These are phyloP conservation scores for Cladophialophora yegresii DNA, from an alignment of 2,329 filamentous ascomycete species.

Conservation along the genomic window DNA sequence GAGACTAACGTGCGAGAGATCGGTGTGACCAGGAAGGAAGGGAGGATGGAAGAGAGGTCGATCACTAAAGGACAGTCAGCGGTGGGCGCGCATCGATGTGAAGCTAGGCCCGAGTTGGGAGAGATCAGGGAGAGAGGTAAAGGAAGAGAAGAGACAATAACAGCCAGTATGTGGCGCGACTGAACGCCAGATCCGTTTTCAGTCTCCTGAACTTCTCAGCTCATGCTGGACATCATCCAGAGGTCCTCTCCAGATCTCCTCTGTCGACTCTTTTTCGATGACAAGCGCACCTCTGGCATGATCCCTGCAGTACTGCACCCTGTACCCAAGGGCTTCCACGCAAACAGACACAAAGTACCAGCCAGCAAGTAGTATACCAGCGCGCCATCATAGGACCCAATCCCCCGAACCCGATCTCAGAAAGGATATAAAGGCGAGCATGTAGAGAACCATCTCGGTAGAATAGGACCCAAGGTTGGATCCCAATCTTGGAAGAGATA, in stretches of 20 bases:
- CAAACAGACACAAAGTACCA: not conserved
- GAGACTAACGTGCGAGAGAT: conserved; percentile 55
- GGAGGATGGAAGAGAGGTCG: conserved; percentile 63
- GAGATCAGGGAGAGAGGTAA: not conserved
- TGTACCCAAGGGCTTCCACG: not conserved
- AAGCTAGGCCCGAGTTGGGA: not conserved
- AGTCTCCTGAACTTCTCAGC: too few relatives aligned
- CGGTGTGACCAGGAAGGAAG: conserved; percentile 51
- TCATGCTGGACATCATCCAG: too few relatives aligned
- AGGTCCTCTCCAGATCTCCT: too few relatives aligned
- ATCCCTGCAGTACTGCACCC: not conserved
- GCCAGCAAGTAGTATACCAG: too few relatives aligned
- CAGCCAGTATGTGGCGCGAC: not conserved
- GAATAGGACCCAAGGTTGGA: too few relatives aligned
- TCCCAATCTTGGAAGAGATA: too few relatives aligned
- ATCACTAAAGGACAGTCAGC: conserved; percentile 51
- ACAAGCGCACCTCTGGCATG: not conserved
- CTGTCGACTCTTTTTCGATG: not conserved
- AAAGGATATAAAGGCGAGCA: too few relatives aligned
- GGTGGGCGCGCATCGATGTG: not conserved
- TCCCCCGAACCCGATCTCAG: not conserved
- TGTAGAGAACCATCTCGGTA: too few relatives aligned
- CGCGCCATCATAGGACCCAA: too few relatives aligned
- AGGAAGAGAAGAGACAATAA: not conserved
- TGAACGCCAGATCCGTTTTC: too few relatives aligned